These are phyloP conservation scores for Sporothrix pallida DNA, from an alignment of 2,329 filamentous ascomycete species.

Conservation along the genomic window DNA sequence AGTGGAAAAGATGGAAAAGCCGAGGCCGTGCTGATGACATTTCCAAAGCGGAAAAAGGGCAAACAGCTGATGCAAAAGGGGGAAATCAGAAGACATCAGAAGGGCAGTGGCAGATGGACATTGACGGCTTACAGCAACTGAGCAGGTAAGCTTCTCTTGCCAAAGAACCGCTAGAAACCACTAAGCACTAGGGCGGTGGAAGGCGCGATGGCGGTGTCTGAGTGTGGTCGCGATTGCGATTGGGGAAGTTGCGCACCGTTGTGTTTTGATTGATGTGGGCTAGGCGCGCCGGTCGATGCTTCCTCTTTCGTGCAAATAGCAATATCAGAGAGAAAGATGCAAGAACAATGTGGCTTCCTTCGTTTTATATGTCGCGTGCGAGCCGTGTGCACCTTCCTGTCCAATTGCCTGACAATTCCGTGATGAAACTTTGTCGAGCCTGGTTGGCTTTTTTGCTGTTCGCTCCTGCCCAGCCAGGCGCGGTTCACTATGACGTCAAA, in stretches of 20 bases:
- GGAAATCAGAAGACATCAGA: neutral
- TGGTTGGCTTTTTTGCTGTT: neutral
- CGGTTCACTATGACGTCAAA: slow-evolving; percentile 4
- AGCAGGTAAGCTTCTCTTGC: neutral
- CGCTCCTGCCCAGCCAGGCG: neutral
- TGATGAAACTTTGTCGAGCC: neutral
- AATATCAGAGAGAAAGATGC: neutral
- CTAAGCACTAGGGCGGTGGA: slow-evolving; percentile 7
- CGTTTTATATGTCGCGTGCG: neutral
- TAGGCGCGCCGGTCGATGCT: neutral
- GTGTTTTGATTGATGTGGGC: neutral
- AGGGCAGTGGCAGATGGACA: no score
- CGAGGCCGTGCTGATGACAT: slow-evolving; percentile 11
- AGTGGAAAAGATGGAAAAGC: neutral
- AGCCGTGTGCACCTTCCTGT: neutral
- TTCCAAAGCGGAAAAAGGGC: neutral
- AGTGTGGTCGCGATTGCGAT: neutral
- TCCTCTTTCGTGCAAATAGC: slow-evolving; percentile 13
- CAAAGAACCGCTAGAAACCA: neutral
- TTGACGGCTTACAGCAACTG: neutral
- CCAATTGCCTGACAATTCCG: neutral
- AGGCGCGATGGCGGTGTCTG: slow-evolving; percentile 7
- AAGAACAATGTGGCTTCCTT: neutral
- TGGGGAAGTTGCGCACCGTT: neutral
- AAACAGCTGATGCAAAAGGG: neutral